phyloP scores from a whole-genome alignment of 352 stramenopile genomes.

The Phytophthora lateralis region DNA sequence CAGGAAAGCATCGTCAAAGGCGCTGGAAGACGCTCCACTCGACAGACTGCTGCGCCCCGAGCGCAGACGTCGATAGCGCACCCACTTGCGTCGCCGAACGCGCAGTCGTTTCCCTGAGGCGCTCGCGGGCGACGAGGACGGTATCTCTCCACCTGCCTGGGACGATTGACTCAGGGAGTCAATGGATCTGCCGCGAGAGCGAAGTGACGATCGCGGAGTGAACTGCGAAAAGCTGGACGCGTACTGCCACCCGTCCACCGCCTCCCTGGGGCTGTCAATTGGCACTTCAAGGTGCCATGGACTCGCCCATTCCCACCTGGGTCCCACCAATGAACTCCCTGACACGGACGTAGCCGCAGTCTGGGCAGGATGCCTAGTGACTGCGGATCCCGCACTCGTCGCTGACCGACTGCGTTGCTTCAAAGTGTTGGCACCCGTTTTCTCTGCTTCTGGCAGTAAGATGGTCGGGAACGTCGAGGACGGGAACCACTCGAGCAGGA shows the following conservation, averaged over 20 bases:
- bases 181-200: constrained; percentile 28
- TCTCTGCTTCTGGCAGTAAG: constrained; percentile 38
- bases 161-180: constrained; percentile 27
- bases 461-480: constrained; percentile 65
- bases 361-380: not conserved
- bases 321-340: constrained; percentile 1
- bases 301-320: constrained; percentile 73
- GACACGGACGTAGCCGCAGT: constrained; percentile 11
- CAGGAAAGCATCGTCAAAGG: constrained; percentile 74
- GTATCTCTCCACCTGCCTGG: constrained; percentile 9
- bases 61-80: constrained; percentile 55
- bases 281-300: constrained; percentile 67
- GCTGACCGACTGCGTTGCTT: constrained; percentile 40
- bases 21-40: constrained; percentile 22
- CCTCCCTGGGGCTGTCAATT: constrained; percentile 21
- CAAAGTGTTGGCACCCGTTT: not conserved
- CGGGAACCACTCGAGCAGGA: constrained; percentile 42
- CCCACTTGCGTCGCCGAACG: constrained; percentile 70
- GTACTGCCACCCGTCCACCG: constrained; percentile 68
- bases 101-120: constrained; percentile 48
- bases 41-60: constrained; percentile 12
- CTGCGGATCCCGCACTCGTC: constrained; percentile 5
- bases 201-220: constrained; percentile 28
- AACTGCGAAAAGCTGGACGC: constrained; percentile 70
- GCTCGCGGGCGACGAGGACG: constrained; percentile 29